Conservation (phyloP, 768 basidiomycete genomes). For the Tulasnella sp. region DNA sequence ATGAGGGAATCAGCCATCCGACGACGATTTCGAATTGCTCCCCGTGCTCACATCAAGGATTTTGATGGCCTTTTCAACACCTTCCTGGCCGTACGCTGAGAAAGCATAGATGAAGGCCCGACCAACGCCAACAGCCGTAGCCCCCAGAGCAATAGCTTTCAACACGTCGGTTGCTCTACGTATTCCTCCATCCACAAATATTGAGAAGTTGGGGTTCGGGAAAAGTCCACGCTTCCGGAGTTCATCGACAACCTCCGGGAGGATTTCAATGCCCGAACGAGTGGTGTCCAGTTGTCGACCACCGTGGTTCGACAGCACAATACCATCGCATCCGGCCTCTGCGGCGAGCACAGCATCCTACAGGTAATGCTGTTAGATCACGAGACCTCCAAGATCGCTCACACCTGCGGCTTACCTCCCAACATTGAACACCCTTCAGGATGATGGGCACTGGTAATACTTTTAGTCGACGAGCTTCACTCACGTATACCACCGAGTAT, state of each 20-base stretch:
- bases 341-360: constrained; percentile 79
- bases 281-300: constrained; percentile 70
- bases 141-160: constrained; percentile 79
- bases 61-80: constrained; percentile 64
- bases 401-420: constrained; percentile 41
- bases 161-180: constrained; percentile 81
- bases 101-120: constrained; percentile 83
- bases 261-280: constrained; percentile 80
- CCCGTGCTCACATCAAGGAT: constrained; percentile 49
- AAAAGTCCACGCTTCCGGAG: constrained; percentile 57
- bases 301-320: constrained; percentile 82
- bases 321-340: constrained; percentile 57
- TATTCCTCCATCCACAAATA: constrained; percentile 93
- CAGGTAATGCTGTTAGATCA: not conserved
- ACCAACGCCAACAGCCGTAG: constrained; percentile 82
- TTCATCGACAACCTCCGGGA: constrained; percentile 70
- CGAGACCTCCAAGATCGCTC: not conserved
- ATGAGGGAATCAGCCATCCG: not conserved
- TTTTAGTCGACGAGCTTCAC: constrained; percentile 2
- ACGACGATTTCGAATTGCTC: not conserved
- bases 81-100: constrained; percentile 73
- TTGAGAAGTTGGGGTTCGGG: constrained; percentile 59
- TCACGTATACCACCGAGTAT: not conserved
- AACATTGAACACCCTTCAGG: constrained; percentile 79
- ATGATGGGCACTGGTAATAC: constrained; percentile 66